Evolutionary conservation across 106 monocot genomes (phyloP).

Genomic region (Hemerocallis citrina): DNA sequence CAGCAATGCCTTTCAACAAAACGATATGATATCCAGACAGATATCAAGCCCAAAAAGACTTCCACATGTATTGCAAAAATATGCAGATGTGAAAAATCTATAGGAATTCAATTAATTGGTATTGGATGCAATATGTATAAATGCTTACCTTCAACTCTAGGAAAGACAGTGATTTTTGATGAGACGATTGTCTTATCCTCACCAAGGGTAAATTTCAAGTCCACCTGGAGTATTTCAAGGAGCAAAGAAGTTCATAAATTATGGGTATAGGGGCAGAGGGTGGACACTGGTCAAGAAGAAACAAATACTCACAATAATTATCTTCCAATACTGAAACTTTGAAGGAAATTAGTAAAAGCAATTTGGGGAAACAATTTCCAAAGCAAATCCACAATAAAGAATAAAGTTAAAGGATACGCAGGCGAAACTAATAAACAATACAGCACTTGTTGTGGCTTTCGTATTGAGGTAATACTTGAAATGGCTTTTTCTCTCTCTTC

Average conservation of each 20-base stretch:
- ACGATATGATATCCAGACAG: neutral
- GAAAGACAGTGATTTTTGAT: conserved; percentile 69
- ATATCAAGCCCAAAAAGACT: neutral
- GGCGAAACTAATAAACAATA: neutral
- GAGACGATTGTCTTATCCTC: conserved; percentile 84
- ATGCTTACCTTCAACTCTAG: conserved; percentile 65
- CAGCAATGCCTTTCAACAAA: neutral
- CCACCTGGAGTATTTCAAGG: conserved; percentile 40
- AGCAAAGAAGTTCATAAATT: conserved; percentile 1
- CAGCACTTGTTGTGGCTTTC: neutral
- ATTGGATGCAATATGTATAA: neutral
- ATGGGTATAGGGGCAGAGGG: neutral
- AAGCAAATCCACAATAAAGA: neutral
- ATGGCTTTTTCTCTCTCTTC: too few species aligned
- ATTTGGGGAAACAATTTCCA: too few species aligned
- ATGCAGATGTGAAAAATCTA: neutral
- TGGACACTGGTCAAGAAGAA: neutral
- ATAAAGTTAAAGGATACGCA: neutral
- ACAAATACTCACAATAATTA: too few species aligned
- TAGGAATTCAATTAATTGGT: neutral
- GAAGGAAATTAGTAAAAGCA: neutral
- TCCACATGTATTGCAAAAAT: neutral
- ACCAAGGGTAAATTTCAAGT: conserved; percentile 66
- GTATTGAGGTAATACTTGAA: neutral
- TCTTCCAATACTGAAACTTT: too few species aligned